A percentile compares a stretch with the other conserved stretches of the same genome.
These are phyloP conservation scores for Aphanomyces cochlioides DNA, from an alignment of 352 stramenopile species.

Conservation along the genomic window DNA sequence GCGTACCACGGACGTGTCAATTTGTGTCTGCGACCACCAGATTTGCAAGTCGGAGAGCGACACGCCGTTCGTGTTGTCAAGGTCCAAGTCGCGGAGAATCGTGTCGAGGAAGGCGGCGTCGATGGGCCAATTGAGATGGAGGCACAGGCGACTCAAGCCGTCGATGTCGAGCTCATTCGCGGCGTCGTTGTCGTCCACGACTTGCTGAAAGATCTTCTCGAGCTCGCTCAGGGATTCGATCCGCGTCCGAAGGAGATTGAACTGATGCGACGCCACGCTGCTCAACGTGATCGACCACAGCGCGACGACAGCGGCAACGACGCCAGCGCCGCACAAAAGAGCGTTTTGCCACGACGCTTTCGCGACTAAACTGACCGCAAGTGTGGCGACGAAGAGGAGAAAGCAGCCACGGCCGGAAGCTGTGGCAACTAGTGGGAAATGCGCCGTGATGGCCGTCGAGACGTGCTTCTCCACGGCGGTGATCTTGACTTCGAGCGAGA, in stretches of 20 bases:
- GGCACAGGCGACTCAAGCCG: conserved; percentile 1
- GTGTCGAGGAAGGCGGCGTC: conserved; percentile 15
- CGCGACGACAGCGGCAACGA: conserved; percentile 5
- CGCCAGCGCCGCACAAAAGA: conserved; percentile 14
- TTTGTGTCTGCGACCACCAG: conserved; percentile 15
- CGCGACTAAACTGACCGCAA: conserved; percentile 21
- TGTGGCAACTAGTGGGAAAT: conserved; percentile 14
- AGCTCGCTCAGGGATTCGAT: neutral
- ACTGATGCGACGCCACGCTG: conserved; percentile 21
- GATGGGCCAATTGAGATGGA: neutral
- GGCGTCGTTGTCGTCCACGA: conserved; percentile 8
- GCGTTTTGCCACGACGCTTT: conserved; percentile 27
- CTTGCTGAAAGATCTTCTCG: neutral
- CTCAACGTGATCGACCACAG: conserved; percentile 2
- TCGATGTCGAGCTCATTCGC: conserved; percentile 23
- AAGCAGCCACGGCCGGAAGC: conserved; percentile 23
- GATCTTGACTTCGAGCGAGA: conserved; percentile 25
- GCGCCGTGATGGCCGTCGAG: neutral
- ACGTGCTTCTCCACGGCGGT: conserved; percentile 16
- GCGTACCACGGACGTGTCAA: conserved; percentile 6
- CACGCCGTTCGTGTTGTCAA: conserved; percentile 17
- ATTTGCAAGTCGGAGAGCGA: conserved; percentile 24
- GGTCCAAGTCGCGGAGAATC: conserved; percentile 23
- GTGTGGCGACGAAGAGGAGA: conserved; percentile 11
- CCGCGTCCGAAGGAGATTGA: conserved; percentile 8